Conservation (phyloP, 2,329 filamentous ascomycete genomes). For the Alternaria brassicae region DNA sequence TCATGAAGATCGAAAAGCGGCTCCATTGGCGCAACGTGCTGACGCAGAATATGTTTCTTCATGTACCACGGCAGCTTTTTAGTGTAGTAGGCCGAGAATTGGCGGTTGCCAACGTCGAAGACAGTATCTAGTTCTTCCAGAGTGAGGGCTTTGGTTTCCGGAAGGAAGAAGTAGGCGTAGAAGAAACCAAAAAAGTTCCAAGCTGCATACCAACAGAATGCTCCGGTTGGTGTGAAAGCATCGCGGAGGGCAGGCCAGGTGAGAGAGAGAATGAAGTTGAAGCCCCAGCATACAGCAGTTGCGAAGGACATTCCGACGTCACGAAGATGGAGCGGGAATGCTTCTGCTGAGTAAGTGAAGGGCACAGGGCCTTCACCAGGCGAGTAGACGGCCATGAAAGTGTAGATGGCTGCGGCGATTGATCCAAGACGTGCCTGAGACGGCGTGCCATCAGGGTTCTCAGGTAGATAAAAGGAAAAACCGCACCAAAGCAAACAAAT, state of each 20-base stretch:
- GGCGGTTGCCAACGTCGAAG: conserved; percentile 40
- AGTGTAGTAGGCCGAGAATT: conserved; percentile 33
- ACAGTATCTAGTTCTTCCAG: conserved; percentile 42
- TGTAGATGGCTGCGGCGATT: conserved; percentile 39
- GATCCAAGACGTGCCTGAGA: conserved; percentile 37
- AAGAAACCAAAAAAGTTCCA: conserved; percentile 63
- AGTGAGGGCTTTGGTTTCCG: conserved; percentile 42
- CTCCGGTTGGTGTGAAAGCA: conserved; percentile 60
- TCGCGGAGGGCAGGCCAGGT: conserved; percentile 61
- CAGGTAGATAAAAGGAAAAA: conserved; percentile 38
- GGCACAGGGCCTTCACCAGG: conserved; percentile 42
- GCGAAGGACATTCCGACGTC: conserved; percentile 53
- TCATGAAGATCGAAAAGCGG: conserved; percentile 35
- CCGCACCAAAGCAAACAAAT: conserved; percentile 46
- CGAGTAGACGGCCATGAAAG: conserved; percentile 55
- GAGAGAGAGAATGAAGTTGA: conserved; percentile 62
- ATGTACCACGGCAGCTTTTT: conserved; percentile 50
- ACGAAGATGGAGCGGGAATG: conserved; percentile 55
- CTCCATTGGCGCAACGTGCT: conserved; percentile 37
- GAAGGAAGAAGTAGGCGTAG: conserved; percentile 40
- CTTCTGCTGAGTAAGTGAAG: conserved; percentile 53
- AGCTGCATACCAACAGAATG: conserved; percentile 64
- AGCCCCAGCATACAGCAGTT: conserved; percentile 64
- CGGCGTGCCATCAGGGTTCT: conserved; percentile 14
- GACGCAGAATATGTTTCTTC: conserved; percentile 42